These are phyloP conservation scores for Clohesyomyces aquaticus DNA, from an alignment of 495 filamentous ascomycete species.

Conservation along the genomic window DNA sequence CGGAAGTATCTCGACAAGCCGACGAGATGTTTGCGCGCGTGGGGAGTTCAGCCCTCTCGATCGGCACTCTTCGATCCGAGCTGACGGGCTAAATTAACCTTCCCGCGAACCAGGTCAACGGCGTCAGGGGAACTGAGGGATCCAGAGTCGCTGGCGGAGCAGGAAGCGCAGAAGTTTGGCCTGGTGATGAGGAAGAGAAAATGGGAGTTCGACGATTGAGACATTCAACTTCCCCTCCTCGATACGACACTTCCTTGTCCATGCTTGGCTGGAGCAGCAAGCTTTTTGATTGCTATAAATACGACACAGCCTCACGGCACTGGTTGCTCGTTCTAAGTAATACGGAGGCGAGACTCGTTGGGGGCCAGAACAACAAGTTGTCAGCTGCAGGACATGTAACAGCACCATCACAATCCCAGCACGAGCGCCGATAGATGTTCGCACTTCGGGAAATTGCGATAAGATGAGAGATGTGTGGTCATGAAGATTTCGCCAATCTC, in stretches of 20 bases:
- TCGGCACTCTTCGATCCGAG: constrained; percentile 8
- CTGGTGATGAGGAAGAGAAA: neutral
- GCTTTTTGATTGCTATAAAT: constrained; percentile 26
- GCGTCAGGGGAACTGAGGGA: constrained; percentile 3
- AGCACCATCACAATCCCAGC: neutral
- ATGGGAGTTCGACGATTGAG: neutral
- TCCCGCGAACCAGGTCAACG: constrained; percentile 16
- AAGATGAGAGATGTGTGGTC: no score
- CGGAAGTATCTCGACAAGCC: neutral
- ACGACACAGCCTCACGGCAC: constrained; percentile 31
- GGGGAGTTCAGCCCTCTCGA: neutral
- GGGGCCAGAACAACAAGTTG: constrained; percentile 13
- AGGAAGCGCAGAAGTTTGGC: neutral
- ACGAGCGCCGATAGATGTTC: no score
- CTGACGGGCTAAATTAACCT: constrained; percentile 15
- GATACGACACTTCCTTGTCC: neutral
- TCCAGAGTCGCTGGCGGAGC: neutral
- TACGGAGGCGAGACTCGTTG: neutral
- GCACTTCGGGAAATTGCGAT: neutral
- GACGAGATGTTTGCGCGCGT: neutral
- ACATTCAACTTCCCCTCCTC: constrained; percentile 5
- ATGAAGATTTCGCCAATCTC: neutral
- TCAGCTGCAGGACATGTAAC: neutral
- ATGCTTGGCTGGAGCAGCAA: neutral
- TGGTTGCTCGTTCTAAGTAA: neutral